Evolutionary conservation across 257 asterid genomes (phyloP).

Genomic region (Rehmannia glutinosa): DNA sequence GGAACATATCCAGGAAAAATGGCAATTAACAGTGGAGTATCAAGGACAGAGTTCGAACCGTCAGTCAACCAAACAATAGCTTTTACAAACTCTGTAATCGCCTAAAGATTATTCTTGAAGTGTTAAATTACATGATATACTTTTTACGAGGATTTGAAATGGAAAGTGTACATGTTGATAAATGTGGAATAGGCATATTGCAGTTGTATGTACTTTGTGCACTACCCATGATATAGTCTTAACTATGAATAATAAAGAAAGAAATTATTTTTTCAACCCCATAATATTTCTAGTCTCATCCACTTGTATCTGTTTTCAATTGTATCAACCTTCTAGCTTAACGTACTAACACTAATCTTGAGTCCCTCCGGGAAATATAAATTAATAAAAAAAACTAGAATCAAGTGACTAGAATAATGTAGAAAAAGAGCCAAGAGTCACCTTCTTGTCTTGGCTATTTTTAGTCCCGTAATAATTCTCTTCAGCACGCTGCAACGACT

Average conservation of each 20-base stretch:
- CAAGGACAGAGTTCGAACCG: too few species aligned
- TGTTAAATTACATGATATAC: too few species aligned
- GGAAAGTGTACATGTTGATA: not conserved
- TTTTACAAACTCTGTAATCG: not conserved
- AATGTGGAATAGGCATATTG: not conserved
- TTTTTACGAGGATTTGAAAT: not conserved
- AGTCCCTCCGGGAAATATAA: too few species aligned
- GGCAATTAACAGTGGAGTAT: too few species aligned
- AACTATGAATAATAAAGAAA: not conserved
- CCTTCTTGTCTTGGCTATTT: slow-evolving; percentile 52
- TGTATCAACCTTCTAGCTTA: too few species aligned
- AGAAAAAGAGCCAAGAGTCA: slow-evolving; percentile 12
- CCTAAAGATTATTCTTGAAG: too few species aligned
- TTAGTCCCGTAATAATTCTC: slow-evolving; percentile 61
- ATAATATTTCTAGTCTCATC: not conserved
- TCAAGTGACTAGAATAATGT: slow-evolving; percentile 4
- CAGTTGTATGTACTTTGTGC: not conserved
- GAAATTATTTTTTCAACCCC: not conserved
- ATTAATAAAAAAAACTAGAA: not conserved
- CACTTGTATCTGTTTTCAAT: too few species aligned
- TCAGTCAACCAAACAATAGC: not conserved
- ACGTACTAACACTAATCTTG: too few species aligned
- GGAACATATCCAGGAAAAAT: too few species aligned
- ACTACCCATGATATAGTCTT: not conserved
- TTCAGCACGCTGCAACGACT: slow-evolving; percentile 73